phyloP scores from a whole-genome alignment of 768 basidiomycete species.

The Dendrothele bispora region DNA sequence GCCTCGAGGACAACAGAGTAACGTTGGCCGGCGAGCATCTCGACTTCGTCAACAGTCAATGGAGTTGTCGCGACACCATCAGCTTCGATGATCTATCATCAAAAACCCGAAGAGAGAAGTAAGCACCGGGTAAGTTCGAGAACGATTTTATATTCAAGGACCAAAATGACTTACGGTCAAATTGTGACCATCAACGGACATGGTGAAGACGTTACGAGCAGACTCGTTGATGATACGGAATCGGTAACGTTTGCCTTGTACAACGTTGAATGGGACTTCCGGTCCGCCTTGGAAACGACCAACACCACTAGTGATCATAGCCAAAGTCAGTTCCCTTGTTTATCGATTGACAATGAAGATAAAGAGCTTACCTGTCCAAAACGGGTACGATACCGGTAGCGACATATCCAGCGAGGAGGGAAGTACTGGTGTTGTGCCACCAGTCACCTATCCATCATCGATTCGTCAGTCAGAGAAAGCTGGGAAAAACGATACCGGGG shows the following conservation, averaged over 20 bases:
- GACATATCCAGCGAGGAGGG: constrained; percentile 23
- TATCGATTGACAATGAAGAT: no score
- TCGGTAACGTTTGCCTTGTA: constrained; percentile 35
- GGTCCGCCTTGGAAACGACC: constrained; percentile 42
- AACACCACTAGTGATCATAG: no score
- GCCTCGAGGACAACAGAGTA: constrained; percentile 31
- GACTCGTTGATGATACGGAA: constrained; percentile 49
- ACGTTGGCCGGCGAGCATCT: constrained; percentile 15
- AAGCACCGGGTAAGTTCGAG: not conserved
- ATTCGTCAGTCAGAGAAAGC: constrained; percentile 21
- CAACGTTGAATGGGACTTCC: constrained; percentile 31
- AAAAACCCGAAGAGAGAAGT: no score
- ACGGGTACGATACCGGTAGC: constrained; percentile 27
- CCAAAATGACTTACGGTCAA: constrained; percentile 25
- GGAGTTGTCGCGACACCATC: constrained; percentile 33
- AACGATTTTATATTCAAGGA: constrained; percentile 14
- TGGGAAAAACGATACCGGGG: not conserved
- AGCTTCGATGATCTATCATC: constrained; percentile 33
- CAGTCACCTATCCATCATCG: constrained; percentile 41
- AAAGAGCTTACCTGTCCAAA: constrained; percentile 40
- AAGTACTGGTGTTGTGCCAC: constrained; percentile 30
- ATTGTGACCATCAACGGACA: constrained; percentile 39
- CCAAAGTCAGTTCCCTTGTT: no score
- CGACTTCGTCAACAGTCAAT: not conserved
- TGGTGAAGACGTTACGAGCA: constrained; percentile 32